Evolutionary conservation across 306 rosid genomes (phyloP), one percentile per base, ranked within the genome.

Genomic region (Mucuna pruriens): DNA sequence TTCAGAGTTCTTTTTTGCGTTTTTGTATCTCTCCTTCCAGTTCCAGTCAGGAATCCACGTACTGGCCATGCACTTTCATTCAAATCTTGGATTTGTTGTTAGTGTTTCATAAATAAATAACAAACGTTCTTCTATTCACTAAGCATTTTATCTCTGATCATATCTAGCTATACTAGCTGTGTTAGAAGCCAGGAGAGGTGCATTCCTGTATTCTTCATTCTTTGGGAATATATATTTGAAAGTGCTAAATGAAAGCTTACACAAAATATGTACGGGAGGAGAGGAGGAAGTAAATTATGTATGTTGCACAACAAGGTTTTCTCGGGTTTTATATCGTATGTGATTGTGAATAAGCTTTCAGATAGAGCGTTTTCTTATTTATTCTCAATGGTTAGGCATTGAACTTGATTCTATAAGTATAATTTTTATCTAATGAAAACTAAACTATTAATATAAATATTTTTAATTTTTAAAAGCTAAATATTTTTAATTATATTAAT

Each of bases 41-140:
- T 23, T 44, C 31, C 25, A 75, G 36, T 75, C 63, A 84, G 46
- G 84, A 84, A 77, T 85, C 88, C 82, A 83, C 92, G 90, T 89
- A 84, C 86, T 84, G 79, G 5, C 89, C 95, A 89, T 89, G 95
- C 92, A 89, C 81, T 78, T 83, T 80, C 90, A 84, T 84, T 88
- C 74, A 81, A 82, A 83, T 84, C 89, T 82, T 39, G 31, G 60
- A 76, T 45, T 77, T 68, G 22, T 54, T 81, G 29, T 25, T 3
- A 10, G 26, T 72, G 61, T 76, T 81, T 17, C 71, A 46, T 23
- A 46, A 4, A 71, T 58, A 34, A 51, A 39, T 22, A 38, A 22
- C 72, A 63, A 71, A 54, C 26, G 0, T 66, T 77, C 86, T 61
- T 61, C 70, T 38, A 26, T 49, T 63, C 55, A 68, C 4, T 16